phyloP scores from a whole-genome alignment of 768 basidiomycete genomes.

The Lepiota venenata region DNA sequence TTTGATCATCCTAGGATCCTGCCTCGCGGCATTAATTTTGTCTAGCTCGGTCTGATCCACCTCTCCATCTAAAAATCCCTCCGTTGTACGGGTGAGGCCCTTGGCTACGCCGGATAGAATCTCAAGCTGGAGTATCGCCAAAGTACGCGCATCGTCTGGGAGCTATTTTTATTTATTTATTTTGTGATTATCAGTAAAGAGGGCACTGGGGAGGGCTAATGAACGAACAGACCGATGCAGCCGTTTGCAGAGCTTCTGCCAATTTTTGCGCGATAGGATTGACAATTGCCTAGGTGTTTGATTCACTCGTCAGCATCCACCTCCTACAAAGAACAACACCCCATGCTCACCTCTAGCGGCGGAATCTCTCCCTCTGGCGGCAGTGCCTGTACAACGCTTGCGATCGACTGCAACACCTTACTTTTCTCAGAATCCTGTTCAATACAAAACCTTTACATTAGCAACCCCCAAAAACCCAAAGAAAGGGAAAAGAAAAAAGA shows the following conservation, averaged over 20 bases:
- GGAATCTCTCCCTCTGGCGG: slow-evolving; percentile 75
- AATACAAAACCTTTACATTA: background rate
- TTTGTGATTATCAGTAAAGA: background rate
- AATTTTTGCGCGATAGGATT: slow-evolving; percentile 72
- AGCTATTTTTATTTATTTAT: slow-evolving; percentile 36
- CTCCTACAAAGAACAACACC: background rate
- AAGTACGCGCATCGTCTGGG: slow-evolving; percentile 66
- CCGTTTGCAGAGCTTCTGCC: slow-evolving; percentile 53
- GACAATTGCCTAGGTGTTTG: slow-evolving; percentile 56
- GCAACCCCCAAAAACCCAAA: background rate
- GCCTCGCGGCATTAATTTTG: slow-evolving; percentile 55
- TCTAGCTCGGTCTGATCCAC: slow-evolving; percentile 52
- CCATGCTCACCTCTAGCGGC: slow-evolving; percentile 59
- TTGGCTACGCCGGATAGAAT: slow-evolving; percentile 83
- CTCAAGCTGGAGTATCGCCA: slow-evolving; percentile 71
- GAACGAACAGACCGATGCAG: slow-evolving; percentile 41
- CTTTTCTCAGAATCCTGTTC: slow-evolving; percentile 77
- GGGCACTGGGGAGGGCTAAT: background rate
- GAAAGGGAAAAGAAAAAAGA: background rate
- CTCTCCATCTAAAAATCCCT: slow-evolving; percentile 59
- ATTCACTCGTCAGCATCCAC: background rate
- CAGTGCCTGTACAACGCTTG: slow-evolving; percentile 90
- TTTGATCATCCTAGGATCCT: slow-evolving; percentile 58
- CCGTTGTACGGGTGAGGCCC: slow-evolving; percentile 77
- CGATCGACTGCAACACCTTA: slow-evolving; percentile 89